Percentiles rank a stretch among this genome's conserved stretches.
These are phyloP conservation scores for Mallotus japonicus DNA, from an alignment of 441 rosid species.

Conservation along the genomic window DNA sequence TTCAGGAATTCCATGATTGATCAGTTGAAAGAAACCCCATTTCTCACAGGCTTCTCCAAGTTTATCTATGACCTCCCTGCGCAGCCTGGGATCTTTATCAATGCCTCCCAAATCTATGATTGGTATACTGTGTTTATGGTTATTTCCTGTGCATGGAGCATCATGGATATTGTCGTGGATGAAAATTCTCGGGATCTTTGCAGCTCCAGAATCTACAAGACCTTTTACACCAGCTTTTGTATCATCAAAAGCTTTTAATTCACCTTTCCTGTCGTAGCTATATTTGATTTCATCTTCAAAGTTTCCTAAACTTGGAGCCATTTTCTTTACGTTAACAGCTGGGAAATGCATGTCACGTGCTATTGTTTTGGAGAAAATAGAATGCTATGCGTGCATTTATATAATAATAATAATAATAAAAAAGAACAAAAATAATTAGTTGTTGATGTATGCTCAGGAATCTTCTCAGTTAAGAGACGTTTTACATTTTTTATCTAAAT, in stretches of 20 bases:
- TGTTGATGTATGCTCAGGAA: no score
- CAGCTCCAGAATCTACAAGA: slow-evolving; percentile 34
- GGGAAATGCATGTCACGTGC: no score
- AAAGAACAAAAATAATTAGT: no score
- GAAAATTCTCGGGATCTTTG: slow-evolving; percentile 29
- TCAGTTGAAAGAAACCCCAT: slow-evolving; percentile 27
- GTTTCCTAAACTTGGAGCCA: no score
- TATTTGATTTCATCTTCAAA: not conserved
- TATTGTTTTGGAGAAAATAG: no score
- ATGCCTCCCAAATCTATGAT: slow-evolving; percentile 26
- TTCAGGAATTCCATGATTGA: slow-evolving; percentile 21
- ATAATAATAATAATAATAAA: no score
- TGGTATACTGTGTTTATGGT: slow-evolving; percentile 12
- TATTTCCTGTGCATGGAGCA: not conserved
- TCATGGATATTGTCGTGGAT: not conserved
- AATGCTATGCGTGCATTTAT: no score
- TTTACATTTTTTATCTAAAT: no score
- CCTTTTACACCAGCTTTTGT: slow-evolving; percentile 50
- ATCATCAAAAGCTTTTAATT: slow-evolving; percentile 44
- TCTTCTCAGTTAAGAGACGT: no score
- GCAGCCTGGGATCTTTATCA: not conserved
- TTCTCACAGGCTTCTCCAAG: slow-evolving; percentile 14
- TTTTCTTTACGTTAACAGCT: no score
- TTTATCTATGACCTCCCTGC: not conserved
- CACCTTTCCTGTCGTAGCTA: slow-evolving; percentile 29